Percentiles rank a stretch among this genome's conserved stretches.
Conservation (phyloP, 2,329 filamentous ascomycete genomes). For the Xylaria digitata region DNA sequence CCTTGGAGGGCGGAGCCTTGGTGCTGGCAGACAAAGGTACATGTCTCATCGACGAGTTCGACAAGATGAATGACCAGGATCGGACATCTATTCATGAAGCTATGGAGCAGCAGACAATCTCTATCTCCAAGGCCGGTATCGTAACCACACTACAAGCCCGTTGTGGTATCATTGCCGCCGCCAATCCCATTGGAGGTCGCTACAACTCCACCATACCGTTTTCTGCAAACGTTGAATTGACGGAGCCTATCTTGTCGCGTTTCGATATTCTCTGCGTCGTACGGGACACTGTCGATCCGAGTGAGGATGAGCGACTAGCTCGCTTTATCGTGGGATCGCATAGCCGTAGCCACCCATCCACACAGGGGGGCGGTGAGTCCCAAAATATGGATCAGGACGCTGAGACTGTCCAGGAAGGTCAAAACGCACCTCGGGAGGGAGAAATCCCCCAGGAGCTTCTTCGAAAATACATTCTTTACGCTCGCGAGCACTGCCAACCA, state of each 20-base stretch:
- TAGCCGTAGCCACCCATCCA: constrained; percentile 80
- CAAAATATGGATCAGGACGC: constrained; percentile 74
- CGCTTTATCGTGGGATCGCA: constrained; percentile 96
- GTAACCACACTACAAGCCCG: constrained; percentile 96
- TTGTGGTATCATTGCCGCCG: constrained; percentile 95
- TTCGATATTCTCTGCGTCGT: constrained; percentile 98
- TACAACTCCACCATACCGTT: constrained; percentile 98
- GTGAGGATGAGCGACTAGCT: constrained; percentile 91
- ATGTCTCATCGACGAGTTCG: constrained; percentile 97
- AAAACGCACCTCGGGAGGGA: constrained; percentile 58
- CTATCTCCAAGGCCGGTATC: constrained; percentile 98
- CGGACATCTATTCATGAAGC: constrained; percentile 98
- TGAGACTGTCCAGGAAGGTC: constrained; percentile 49
- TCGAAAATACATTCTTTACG: constrained; percentile 96
- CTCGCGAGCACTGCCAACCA: constrained; percentile 86
- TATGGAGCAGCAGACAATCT: constrained; percentile 99
- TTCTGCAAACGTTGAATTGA: constrained; percentile 94
- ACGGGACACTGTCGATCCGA: constrained; percentile 91
- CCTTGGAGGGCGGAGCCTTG: constrained; percentile 92
- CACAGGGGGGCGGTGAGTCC: constrained; percentile 61
- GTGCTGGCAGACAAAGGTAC: constrained; percentile 95
- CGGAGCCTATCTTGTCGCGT: constrained; percentile 95
- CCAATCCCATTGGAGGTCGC: constrained; percentile 94
- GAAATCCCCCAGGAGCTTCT: constrained; percentile 91
- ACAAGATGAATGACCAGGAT: constrained; percentile 99